Evolutionary conservation across 106 monocot genomes (phyloP).

Genomic region (Dendrobium huoshanense): DNA sequence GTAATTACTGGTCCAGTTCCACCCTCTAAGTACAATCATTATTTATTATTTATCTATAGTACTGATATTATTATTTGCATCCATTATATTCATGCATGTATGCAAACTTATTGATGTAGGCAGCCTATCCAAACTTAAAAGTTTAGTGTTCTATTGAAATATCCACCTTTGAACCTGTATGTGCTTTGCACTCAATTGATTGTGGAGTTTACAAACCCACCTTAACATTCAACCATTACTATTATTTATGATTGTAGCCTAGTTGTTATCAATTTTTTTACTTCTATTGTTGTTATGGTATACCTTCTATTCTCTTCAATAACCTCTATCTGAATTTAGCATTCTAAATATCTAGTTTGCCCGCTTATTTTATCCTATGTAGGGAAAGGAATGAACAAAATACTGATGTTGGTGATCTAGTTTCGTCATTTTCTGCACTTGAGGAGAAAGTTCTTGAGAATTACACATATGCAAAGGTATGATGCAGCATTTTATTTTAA

Average conservation of each 20-base stretch:
- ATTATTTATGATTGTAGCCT: background rate
- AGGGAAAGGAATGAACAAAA: slow-evolving; percentile 70
- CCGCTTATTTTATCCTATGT: background rate
- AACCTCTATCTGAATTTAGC: background rate
- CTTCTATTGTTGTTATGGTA: slow-evolving; percentile 1
- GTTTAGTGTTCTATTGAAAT: background rate
- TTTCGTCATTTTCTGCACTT: slow-evolving; percentile 73
- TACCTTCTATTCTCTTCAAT: background rate
- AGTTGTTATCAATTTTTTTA: background rate
- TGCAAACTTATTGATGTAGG: background rate
- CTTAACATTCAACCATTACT: background rate
- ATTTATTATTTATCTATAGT: background rate
- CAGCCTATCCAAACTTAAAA: background rate
- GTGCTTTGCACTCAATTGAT: background rate
- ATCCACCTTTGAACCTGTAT: background rate
- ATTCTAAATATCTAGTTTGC: background rate
- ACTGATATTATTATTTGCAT: background rate
- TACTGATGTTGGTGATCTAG: slow-evolving; percentile 68
- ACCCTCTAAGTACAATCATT: background rate
- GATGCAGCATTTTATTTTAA: background rate
- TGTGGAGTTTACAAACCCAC: background rate
- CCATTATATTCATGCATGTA: background rate
- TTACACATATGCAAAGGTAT: slow-evolving; percentile 90
- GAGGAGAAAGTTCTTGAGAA: slow-evolving; percentile 89
- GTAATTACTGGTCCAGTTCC: too few relatives aligned